Conservation (phyloP, 2,329 filamentous ascomycete genomes). For the Claviceps sp. region DNA sequence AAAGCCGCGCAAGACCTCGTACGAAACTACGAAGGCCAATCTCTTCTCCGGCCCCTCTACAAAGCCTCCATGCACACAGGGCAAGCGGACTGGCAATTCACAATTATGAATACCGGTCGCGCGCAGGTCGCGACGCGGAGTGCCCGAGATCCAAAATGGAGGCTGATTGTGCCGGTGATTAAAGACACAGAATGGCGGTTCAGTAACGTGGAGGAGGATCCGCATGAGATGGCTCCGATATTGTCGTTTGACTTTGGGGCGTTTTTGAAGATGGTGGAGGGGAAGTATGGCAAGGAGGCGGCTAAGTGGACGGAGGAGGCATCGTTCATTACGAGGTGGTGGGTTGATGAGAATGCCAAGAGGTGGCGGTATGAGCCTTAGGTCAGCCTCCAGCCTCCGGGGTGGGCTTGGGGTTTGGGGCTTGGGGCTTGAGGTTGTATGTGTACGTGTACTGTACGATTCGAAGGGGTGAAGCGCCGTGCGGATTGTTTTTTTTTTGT, state of each 20-base stretch:
- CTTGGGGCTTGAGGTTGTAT: no score
- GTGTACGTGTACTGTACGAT: neutral
- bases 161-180: conserved; percentile 13
- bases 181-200: conserved; percentile 19
- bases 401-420: neutral
- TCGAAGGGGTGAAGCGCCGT: no score
- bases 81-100: conserved; percentile 13
- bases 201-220: conserved; percentile 16
- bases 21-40: conserved; percentile 23
- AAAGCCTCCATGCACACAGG: conserved; percentile 9
- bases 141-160: conserved; percentile 10
- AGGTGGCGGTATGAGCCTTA: conserved; percentile 16
- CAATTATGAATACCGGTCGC: conserved; percentile 15
- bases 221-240: conserved; percentile 14
- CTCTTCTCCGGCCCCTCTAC: conserved; percentile 19
- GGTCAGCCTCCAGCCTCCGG: neutral
- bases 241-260: conserved; percentile 13
- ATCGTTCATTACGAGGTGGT: conserved; percentile 20
- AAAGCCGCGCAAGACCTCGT: conserved; percentile 16
- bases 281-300: conserved; percentile 13
- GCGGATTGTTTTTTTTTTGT: no score
- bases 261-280: conserved; percentile 11
- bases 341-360: conserved; percentile 21
- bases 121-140: conserved; percentile 12
- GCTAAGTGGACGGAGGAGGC: conserved; percentile 20